phyloP scores from a whole-genome alignment of 805 yeast genomes.

The Wickerhamomyces bovis region DNA sequence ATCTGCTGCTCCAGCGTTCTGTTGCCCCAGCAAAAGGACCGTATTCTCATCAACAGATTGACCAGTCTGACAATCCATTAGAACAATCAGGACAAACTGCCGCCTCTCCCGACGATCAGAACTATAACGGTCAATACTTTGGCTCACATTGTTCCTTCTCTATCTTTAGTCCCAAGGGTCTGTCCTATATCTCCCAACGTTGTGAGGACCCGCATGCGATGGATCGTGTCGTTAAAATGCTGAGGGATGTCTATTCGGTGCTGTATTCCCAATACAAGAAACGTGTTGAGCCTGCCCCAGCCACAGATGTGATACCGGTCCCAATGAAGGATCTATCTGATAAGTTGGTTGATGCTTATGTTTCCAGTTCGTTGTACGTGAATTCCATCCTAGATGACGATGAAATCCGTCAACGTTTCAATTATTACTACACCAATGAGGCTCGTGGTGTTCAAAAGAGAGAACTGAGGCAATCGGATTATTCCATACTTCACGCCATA shows the following conservation, averaged over 20 bases:
- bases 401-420: background rate
- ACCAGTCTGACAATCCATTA: background rate
- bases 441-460: background rate
- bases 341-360: constrained; percentile 1
- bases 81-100: background rate
- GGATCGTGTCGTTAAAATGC: constrained; percentile 1
- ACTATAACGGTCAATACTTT: constrained; percentile 12
- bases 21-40: background rate
- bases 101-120: constrained; percentile 6
- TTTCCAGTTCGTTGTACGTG: background rate
- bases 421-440: constrained; percentile 4
- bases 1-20: background rate
- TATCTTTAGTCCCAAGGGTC: constrained; percentile 32
- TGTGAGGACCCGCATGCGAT: constrained; percentile 1
- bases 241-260: constrained; percentile 3
- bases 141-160: constrained; percentile 29
- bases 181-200: constrained; percentile 29
- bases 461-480: constrained; percentile 3
- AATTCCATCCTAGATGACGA: background rate
- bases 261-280: constrained; percentile 3
- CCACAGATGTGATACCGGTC: constrained; percentile 1
- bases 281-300: constrained; percentile 2
- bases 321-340: constrained; percentile 1
- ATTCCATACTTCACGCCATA: constrained; percentile 1
- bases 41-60: background rate